Conservation (phyloP, 2,329 filamentous ascomycete genomes). For the Parastagonospora nodorum region DNA sequence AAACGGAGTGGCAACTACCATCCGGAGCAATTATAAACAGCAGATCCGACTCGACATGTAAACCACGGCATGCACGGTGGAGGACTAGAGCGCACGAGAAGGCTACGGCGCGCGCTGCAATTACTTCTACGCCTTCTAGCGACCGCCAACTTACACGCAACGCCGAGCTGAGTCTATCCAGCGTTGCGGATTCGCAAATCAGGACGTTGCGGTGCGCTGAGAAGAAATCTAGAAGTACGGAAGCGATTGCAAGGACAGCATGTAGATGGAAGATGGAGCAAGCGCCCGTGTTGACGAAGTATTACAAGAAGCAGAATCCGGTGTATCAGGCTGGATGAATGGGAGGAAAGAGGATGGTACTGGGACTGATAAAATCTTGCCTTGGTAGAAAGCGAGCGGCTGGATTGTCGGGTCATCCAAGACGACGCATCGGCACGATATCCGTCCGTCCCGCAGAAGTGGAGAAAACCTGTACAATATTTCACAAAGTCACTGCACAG, state of each 20-base stretch:
- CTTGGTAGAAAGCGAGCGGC: too few species aligned
- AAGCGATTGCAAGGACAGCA: slow-evolving; percentile 15
- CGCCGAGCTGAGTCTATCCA: slow-evolving; percentile 17
- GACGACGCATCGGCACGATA: too few species aligned
- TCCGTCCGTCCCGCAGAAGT: too few species aligned
- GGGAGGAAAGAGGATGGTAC: too few species aligned
- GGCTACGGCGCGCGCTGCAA: slow-evolving; percentile 15
- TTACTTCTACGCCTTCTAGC: slow-evolving; percentile 12
- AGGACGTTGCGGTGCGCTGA: slow-evolving; percentile 17
- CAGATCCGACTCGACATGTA: slow-evolving; percentile 13
- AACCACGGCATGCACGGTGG: slow-evolving; percentile 11
- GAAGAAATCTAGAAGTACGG: slow-evolving; percentile 23
- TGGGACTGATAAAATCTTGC: too few species aligned
- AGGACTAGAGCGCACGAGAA: too few species aligned
- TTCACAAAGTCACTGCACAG: too few species aligned
- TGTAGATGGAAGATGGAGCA: slow-evolving; percentile 13
- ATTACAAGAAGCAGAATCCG: slow-evolving; percentile 6
- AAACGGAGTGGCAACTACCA: slow-evolving; percentile 22
- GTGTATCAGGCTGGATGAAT: slow-evolving; percentile 13
- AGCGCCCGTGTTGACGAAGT: slow-evolving; percentile 13
- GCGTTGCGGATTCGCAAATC: slow-evolving; percentile 18
- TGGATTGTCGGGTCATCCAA: too few species aligned
- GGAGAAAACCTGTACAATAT: too few species aligned
- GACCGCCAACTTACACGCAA: too few species aligned
- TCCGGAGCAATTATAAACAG: slow-evolving; percentile 18